Base-by-base conservation (phyloP, 345 rosid species). In the Eutrema yunnanense region DNA sequence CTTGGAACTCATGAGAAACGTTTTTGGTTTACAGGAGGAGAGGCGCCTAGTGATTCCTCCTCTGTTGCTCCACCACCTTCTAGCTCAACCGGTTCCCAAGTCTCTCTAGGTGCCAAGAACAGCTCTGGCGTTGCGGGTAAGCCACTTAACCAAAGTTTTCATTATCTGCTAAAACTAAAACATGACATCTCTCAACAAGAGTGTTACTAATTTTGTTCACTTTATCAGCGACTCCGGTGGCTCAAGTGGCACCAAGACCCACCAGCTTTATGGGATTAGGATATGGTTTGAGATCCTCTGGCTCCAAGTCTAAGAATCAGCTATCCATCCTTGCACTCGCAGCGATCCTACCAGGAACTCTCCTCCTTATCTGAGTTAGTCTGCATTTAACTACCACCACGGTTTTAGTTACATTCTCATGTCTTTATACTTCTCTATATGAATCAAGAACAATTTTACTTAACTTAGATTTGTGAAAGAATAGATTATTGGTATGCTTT, bases 81-180 rank as follows among this genome's bases (percentile, higher is more conserved):
- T 33, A 60, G 81, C 61, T 71, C 80, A 49, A 22, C 36, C 13
- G 71, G 83, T 73, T 74, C 91, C 63, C 92, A 58, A 72, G 77
- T 77, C 73, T 81, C 87, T 62, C 67, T 32, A 59, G 82, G 83
- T 46, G 12, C 62, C 57, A 82, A 70, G 70, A 65, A 73, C 55
- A 82, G 82, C 60, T 75, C 91, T 26, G 40, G 79, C 33, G 65
- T 77, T 38, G 85, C 85, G 1, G 83, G 92, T 84, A 81, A 80
- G 43, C 56, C 9, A 22, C 33, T 32, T 47, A 19, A 47, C 74
- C 43, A 12, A 36, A 3, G n/a, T 10, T 27, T 55, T 49, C 33
- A 40, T 16, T 9, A 51, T 56, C 72, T 40, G n/a, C 16, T 4
- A 30, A 65, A 26, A 48, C 44, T 33, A 38, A 71, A 54, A 62